Evolutionary conservation across 441 rosid species (phyloP), one percentile per base, ranked within the genome.

Genomic region (Oxalis stricta): DNA sequence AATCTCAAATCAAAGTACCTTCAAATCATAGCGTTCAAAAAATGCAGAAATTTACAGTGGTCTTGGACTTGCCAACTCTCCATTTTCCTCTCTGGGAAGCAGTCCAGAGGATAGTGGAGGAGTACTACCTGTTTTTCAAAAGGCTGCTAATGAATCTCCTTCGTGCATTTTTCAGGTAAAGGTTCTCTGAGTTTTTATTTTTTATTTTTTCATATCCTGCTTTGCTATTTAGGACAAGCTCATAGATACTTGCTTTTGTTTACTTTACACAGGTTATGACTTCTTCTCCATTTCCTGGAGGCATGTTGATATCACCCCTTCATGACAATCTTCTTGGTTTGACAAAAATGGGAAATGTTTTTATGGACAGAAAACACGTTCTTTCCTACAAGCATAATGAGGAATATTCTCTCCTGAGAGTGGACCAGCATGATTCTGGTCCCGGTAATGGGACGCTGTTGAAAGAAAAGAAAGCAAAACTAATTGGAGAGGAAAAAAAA

Each of bases 191-290:
- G n/a, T n/a, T n/a, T n/a, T n/a, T n/a, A n/a, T n/a, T 34, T 29
- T 56, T 41, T 29, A 42, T 52, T 45, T 46, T 40, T 8, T n/a
- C 29, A 15, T 51, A n/a, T 50, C 49, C 9, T 40, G 46, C 38
- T 55, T 7, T 18, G 21, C 17, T 22, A 20, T 32, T 40, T 45
- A 33, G 32, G 45, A 33, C 54, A 40, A 56, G 16, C 38, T 54
- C 49, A 35, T 43, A 44, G 48, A 20, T 20, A 45, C 42, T 47
- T 54, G 38, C 48, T 41, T 26, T 18, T 45, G 41, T 46, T 61
- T 48, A 26, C 61, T 36, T 69, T 59, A 57, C 64, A 70, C 82
- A 91, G 98, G 71, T 63, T 38, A 86, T 83, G 99, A 86, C 86
- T 39, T 68, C 72, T 28, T 47, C 58, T 57, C 64, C 70, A 14